phyloP scores from a whole-genome alignment of 169 alveolate species.

The Perkinsus olseni region DNA sequence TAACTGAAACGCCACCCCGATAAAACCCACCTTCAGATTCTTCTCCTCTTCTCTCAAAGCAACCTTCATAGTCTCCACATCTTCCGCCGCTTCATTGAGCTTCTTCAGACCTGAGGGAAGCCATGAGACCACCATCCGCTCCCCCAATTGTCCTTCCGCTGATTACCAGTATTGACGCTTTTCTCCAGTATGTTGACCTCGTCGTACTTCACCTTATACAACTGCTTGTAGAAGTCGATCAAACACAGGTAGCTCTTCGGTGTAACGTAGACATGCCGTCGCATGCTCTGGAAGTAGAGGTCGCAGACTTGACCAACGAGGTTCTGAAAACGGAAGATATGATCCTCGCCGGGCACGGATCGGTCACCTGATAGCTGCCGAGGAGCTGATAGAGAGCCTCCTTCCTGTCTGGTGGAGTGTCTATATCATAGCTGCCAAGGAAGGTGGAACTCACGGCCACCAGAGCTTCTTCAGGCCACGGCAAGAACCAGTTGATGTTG shows the following conservation, averaged over 20 bases:
- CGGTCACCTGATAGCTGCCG: constrained; percentile 66
- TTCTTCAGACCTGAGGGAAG: constrained; percentile 86
- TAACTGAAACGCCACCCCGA: too few species aligned
- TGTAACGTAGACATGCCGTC: constrained; percentile 91
- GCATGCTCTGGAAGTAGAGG: constrained; percentile 81
- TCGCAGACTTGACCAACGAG: constrained; percentile 80
- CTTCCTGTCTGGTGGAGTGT: constrained; percentile 61
- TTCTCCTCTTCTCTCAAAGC: constrained; percentile 82
- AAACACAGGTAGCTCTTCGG: constrained; percentile 90
- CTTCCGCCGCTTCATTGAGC: constrained; percentile 84
- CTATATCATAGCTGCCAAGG: constrained; percentile 62
- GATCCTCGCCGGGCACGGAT: too few species aligned
- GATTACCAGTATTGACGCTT: too few species aligned
- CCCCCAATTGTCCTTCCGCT: too few species aligned
- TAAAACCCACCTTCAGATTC: constrained; percentile 75
- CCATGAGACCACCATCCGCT: too few species aligned
- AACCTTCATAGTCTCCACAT: constrained; percentile 79
- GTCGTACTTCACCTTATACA: constrained; percentile 77
- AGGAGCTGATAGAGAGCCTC: constrained; percentile 64
- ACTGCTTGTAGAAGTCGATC: constrained; percentile 82
- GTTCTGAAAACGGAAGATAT: too few species aligned
- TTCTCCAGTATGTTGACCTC: constrained; percentile 79
- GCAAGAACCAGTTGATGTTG: constrained; percentile 87
- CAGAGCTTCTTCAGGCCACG: constrained; percentile 95
- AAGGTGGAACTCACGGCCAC: constrained; percentile 84